These are phyloP conservation scores for Parastagonospora avenae DNA, from an alignment of 2,329 filamentous ascomycete genomes.

Conservation along the genomic window DNA sequence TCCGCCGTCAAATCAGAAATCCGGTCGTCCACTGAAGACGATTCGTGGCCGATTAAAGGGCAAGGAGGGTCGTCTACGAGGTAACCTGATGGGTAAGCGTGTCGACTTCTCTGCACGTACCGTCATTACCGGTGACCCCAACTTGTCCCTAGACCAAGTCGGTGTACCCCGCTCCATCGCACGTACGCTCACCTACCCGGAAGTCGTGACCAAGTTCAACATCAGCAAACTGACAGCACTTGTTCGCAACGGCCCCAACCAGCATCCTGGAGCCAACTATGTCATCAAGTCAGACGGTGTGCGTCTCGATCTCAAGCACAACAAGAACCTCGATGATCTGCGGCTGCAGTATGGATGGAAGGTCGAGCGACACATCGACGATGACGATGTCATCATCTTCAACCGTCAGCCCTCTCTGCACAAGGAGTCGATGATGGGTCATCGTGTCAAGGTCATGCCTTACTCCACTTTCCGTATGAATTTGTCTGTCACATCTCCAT, in stretches of 20 bases:
- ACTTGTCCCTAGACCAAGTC: constrained; percentile 94
- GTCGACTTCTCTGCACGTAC: constrained; percentile 99
- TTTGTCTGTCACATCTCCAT: constrained; percentile 94
- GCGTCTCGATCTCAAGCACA: constrained; percentile 91
- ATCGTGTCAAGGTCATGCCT: constrained; percentile 96
- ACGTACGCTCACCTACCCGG: constrained; percentile 90
- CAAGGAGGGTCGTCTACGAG: constrained; percentile 95
- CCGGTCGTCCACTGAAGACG: constrained; percentile 92
- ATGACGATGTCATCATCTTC: constrained; percentile 98
- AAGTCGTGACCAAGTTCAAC: constrained; percentile 97
- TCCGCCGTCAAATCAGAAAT: constrained; percentile 94
- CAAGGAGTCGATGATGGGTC: constrained; percentile 99
- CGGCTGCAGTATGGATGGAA: constrained; percentile 96
- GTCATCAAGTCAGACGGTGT: constrained; percentile 93
- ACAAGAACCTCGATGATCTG: constrained; percentile 84
- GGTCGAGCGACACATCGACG: constrained; percentile 93
- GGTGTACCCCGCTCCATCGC: constrained; percentile 95
- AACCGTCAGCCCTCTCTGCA: constrained; percentile 98
- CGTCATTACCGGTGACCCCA: constrained; percentile 98
- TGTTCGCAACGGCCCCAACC: constrained; percentile 91
- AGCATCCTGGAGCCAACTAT: constrained; percentile 95
- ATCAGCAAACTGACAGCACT: constrained; percentile 88
- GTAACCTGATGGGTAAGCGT: constrained; percentile 96
- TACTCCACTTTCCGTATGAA: constrained; percentile 99
- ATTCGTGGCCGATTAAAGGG: constrained; percentile 97